Conservation (phyloP, 768 basidiomycete genomes). For the Mycena rebaudengoi region DNA sequence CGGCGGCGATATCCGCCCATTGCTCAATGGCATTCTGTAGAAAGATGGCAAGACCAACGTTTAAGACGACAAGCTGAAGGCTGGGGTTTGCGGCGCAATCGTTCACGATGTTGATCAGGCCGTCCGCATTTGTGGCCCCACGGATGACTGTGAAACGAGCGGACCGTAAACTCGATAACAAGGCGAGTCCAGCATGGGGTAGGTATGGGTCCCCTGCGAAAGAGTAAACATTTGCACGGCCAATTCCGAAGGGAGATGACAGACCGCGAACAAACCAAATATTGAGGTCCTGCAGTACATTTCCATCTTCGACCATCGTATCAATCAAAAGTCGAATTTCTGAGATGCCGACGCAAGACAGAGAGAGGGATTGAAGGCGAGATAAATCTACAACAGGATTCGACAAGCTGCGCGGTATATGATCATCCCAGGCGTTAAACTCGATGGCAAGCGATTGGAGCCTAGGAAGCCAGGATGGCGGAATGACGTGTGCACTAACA, state of each 20-base stretch:
- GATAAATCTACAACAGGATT: background rate
- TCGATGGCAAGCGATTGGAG: background rate
- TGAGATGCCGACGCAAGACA: background rate
- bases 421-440: background rate
- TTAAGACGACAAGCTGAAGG: background rate
- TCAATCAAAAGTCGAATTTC: background rate
- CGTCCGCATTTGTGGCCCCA: background rate
- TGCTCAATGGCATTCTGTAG: background rate
- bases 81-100: background rate
- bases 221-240: background rate
- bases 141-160: background rate
- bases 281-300: background rate
- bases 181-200: background rate
- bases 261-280: too few species aligned
- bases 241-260: too few species aligned
- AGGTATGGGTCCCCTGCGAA: background rate
- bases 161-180: background rate
- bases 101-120: background rate
- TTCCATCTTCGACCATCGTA: background rate
- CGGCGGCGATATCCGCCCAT: background rate
- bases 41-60: background rate
- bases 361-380: background rate
- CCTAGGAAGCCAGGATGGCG: background rate
- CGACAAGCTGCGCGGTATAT: background rate
- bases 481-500: background rate